Percentiles rank a stretch among this genome's conserved stretches.
Evolutionary conservation across 176 grass and related monocot species (phyloP).

Genomic region (Eragrostis nindensis): DNA sequence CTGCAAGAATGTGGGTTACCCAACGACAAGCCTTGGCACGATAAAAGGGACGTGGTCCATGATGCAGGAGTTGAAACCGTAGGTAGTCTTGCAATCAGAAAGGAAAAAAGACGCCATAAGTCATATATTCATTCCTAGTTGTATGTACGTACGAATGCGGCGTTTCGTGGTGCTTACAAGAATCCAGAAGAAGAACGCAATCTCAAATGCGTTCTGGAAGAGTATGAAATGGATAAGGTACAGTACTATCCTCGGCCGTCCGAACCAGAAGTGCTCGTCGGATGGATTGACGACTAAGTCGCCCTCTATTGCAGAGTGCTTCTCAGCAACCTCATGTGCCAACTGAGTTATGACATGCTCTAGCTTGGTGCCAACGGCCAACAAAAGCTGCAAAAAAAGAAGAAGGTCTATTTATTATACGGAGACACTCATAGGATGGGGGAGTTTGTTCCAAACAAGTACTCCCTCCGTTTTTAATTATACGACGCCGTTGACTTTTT

Average conservation of each 20-base stretch:
- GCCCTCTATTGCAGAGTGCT: slow-evolving; percentile 77
- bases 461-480: too few species aligned
- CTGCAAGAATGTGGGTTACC: slow-evolving; percentile 42
- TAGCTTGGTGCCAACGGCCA: slow-evolving; percentile 84
- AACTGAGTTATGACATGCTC: slow-evolving; percentile 86
- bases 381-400: slow-evolving; percentile 60
- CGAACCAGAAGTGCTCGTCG: slow-evolving; percentile 89
- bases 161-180: slow-evolving; percentile 52
- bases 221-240: slow-evolving; percentile 94
- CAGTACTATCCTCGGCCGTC: slow-evolving; percentile 56
- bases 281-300: slow-evolving; percentile 85
- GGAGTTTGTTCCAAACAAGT: slow-evolving; percentile 13
- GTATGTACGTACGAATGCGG: neutral
- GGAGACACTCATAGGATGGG: slow-evolving; percentile 58
- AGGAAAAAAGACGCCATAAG: neutral
- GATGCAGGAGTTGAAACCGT: slow-evolving; percentile 88
- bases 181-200: slow-evolving; percentile 98
- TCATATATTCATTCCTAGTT: neutral
- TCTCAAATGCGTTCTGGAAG: slow-evolving; percentile 95
- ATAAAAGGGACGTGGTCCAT: slow-evolving; percentile 79
- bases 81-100: slow-evolving; percentile 61
- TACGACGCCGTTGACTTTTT: too few species aligned
- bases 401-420: neutral
- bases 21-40: slow-evolving; percentile 74
- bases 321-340: slow-evolving; percentile 85